phyloP scores from a whole-genome alignment of 805 yeast species.

The Ogataea siamensis region DNA sequence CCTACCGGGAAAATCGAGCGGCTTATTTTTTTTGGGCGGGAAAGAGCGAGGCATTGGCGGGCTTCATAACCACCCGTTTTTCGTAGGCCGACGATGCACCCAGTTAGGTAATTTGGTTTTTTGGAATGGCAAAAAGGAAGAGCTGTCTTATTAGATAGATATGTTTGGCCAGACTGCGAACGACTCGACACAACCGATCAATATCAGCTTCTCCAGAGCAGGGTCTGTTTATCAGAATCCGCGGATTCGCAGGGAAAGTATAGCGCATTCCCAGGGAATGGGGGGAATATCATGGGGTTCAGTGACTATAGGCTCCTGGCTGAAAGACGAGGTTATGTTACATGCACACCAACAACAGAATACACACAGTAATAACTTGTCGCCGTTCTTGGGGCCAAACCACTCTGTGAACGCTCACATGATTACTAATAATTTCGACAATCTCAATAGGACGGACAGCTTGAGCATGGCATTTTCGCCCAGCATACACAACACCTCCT shows the following conservation, averaged over 20 bases:
- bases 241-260: constrained; percentile 79
- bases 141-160: constrained; percentile 9
- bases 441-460: constrained; percentile 30
- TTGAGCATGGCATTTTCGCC: constrained; percentile 50
- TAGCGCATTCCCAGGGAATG: constrained; percentile 96
- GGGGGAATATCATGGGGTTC: constrained; percentile 99
- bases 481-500: constrained; percentile 68
- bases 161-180: constrained; percentile 32
- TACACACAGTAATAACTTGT: constrained; percentile 17
- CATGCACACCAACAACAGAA: constrained; percentile 24
- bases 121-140: constrained; percentile 10
- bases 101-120: constrained; percentile 10
- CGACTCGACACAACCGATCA: constrained; percentile 37
- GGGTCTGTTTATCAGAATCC: constrained; percentile 40
- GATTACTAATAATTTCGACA: constrained; percentile 16
- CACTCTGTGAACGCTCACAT: constrained; percentile 10
- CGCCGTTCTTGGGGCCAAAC: constrained; percentile 25
- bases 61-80: constrained; percentile 7
- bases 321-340: constrained; percentile 87
- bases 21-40: background rate
- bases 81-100: constrained; percentile 13
- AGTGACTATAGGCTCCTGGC: constrained; percentile 91
- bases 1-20: background rate
- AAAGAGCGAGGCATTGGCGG: constrained; percentile 4
- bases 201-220: constrained; percentile 36